Conservation (phyloP, 75 land plant genomes). For the Selaginella tamariscina region DNA sequence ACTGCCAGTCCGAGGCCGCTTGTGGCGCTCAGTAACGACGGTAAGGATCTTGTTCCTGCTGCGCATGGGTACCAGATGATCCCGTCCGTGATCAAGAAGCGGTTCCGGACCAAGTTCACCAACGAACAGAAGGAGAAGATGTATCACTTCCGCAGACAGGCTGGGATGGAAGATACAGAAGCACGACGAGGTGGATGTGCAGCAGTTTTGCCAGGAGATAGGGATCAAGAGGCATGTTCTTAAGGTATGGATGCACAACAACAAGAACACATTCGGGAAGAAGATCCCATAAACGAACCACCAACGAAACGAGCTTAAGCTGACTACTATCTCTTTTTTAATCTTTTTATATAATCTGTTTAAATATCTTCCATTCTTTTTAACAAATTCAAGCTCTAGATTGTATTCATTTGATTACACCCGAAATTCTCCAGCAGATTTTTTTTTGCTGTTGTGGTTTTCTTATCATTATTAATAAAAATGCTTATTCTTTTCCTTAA, state of each 20-base stretch:
- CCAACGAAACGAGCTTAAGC: too few relatives aligned
- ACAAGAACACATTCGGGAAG: conserved; percentile 13
- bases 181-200: conserved; percentile 12
- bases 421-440: too few relatives aligned
- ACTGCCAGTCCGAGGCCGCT: not conserved
- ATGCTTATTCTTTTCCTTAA: too few relatives aligned
- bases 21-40: not conserved
- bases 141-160: not conserved
- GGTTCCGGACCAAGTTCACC: conserved; percentile 9
- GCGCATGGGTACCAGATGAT: not conserved
- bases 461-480: too few relatives aligned
- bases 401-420: too few relatives aligned
- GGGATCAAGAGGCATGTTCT: conserved; percentile 9
- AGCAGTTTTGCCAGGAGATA: conserved; percentile 4
- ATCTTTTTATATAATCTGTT: too few relatives aligned
- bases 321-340: too few relatives aligned
- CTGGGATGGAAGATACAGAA: conserved; percentile 10
- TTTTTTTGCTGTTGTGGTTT: too few relatives aligned
- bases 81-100: conserved; percentile 9
- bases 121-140: conserved; percentile 12
- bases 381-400: too few relatives aligned
- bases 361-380: too few relatives aligned
- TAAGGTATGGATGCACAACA: conserved; percentile 11
- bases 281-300: not conserved
- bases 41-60: not conserved